Evolutionary conservation across 2,329 filamentous ascomycete genomes (phyloP), one percentile per base, ranked within the genome.

Genomic region (Parastagonospora nodorum): DNA sequence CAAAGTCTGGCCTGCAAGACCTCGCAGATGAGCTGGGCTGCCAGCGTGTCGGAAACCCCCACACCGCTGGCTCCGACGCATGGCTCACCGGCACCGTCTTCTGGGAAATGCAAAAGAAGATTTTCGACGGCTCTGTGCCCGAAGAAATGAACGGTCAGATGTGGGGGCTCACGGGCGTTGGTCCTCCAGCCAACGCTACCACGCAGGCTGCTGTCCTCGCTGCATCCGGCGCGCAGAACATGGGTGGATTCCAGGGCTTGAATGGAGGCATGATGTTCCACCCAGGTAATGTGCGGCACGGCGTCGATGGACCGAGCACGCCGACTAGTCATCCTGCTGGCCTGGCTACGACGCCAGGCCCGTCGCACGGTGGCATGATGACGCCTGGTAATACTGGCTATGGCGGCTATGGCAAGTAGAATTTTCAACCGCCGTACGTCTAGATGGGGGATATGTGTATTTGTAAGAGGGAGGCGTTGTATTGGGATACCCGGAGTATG

Each of bases 21-120:
- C 90, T 97, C 60, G 93, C 93, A 10, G 93, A 97, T 58, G 90
- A 92, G 53, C 84, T 99, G 54, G 93, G 92, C 66, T 88, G 97
- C 50, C 92, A 94, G 77, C 86, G 94, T 42, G 82, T 95, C 29
- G 94, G 94, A 9, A 85, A 87, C 30, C 89, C 91, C 44, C 94
- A 99, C 73, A 92, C 96, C 70, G 94, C 92, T 33, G 94, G 93
- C 27, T 96, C 90, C 0, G 94, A 99, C 74, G 93, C 92, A 15
- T 84, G 97, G 64, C 84, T 99, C 28, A 99, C 94, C 0, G 94
- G 94, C 42, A 88, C 89, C 64, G 91, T 97, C 28, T 99, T 97
- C 77, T 99, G 96, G 84, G 89, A 92, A 66, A 88, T 97, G 80
- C 86, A 88, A 52, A 88, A 92, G 69, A 87, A 90, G 68, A 90